Conservation (phyloP, 805 yeast species). For the Saccharomycopsis schoenii region DNA sequence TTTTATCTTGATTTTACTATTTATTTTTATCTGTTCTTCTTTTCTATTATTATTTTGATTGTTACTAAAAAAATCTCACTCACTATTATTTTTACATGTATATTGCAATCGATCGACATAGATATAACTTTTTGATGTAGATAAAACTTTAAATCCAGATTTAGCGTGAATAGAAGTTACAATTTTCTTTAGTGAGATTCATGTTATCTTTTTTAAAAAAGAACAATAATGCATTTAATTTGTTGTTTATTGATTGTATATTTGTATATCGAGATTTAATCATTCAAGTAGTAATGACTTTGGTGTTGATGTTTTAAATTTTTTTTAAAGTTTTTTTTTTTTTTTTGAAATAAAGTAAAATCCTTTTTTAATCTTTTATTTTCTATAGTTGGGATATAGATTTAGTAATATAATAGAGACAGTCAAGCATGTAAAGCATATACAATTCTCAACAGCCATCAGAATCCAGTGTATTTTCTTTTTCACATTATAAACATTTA, state of each 20-base stretch:
- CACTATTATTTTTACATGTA: neutral
- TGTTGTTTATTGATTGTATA: neutral
- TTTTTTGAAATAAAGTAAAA: neutral
- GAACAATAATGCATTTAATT: neutral
- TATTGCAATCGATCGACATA: neutral
- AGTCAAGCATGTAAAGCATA: no score
- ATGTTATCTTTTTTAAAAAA: constrained; percentile 1
- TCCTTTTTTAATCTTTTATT: neutral
- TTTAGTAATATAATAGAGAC: no score
- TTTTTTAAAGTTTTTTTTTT: neutral
- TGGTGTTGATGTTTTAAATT: neutral
- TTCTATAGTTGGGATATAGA: neutral
- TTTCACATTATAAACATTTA: neutral
- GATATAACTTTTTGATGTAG: neutral
- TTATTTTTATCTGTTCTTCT: neutral
- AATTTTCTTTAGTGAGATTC: neutral
- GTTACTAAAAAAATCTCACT: neutral
- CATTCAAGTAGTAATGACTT: neutral
- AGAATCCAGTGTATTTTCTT: no score
- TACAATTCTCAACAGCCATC: no score
- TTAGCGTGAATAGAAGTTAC: neutral
- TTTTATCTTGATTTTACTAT: neutral
- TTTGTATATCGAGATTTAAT: neutral
- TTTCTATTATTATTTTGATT: neutral
- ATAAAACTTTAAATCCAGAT: neutral